Base-by-base conservation (phyloP, 73 alveolate genomes). In the Uronychia binucleata region DNA sequence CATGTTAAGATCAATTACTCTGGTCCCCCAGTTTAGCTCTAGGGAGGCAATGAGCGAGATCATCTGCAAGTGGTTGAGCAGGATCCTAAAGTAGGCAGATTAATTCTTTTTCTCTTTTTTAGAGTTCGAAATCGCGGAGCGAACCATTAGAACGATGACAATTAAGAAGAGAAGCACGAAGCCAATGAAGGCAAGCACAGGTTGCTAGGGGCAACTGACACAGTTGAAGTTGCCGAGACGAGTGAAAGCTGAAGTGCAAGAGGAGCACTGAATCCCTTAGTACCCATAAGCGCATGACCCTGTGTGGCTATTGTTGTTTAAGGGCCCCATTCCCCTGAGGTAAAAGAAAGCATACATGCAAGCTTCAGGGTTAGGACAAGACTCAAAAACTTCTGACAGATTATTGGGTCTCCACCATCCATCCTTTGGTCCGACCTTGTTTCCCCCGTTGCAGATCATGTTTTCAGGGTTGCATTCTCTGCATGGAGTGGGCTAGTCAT, bases 311-410 rank as follows among this genome's bases (percentile, higher is more conserved):
- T 11, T 5, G n/a, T 46, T 19, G 67, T 5, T 11, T 11, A 19
- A 11, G 67, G 19, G 67, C 19, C 67, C 67, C 32, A n/a, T n/a
- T n/a, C n/a, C n/a, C n/a, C n/a, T n/a, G n/a, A n/a, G n/a, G n/a
- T n/a, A n/a, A n/a, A n/a, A n/a, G n/a, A n/a, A n/a, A n/a, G n/a
- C n/a, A n/a, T n/a, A n/a, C 5, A 46, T 5, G 19, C 67, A 46
- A 46, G 67, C 67, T 19, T 46, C 67, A 46, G 67, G 67, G 67
- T 46, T 46, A 46, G 67, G 67, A 46, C 67, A 46, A 46, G n/a
- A 11, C n/a, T 11, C 19, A 19, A 46, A 46, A 46, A 11, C 5
- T 5, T 5, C 5, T 46, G 67, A 46, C 67, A 46, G 5, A 19
- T 46, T 46, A 46, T 46, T 5, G 5, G 67, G 67, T 19, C 67